Conservation (phyloP, 2,329 filamentous ascomycete genomes). For the Colletotrichum chrysophilum region DNA sequence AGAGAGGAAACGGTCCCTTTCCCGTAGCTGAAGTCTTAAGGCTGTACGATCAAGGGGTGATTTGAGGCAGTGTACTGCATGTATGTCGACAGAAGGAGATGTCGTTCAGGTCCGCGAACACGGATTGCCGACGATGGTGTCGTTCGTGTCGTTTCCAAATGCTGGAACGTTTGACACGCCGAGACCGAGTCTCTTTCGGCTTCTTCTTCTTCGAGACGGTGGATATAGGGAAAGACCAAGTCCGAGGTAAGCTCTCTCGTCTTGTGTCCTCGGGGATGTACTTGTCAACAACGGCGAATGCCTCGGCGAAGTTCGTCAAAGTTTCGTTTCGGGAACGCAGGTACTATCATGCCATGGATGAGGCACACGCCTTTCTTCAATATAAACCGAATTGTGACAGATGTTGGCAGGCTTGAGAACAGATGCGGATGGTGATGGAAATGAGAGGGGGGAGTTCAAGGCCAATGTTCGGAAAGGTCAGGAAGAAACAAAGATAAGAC, state of each 20-base stretch:
- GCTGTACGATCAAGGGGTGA: constrained; percentile 10
- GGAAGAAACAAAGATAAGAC: constrained; percentile 31
- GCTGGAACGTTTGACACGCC: neutral
- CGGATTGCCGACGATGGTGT: constrained; percentile 7
- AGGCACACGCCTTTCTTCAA: constrained; percentile 7
- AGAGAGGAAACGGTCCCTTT: constrained; percentile 16
- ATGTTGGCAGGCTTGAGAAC: neutral
- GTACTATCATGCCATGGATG: constrained; percentile 18
- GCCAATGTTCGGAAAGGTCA: constrained; percentile 20
- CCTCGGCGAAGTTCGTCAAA: constrained; percentile 14
- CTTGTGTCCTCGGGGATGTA: constrained; percentile 18
- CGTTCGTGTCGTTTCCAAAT: neutral
- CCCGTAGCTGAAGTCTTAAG: neutral
- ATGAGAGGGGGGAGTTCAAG: constrained; percentile 5
- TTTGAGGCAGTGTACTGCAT: neutral
- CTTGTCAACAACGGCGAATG: neutral
- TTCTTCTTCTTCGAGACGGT: constrained; percentile 7
- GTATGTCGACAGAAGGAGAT: constrained; percentile 3
- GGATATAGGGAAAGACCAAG: constrained; percentile 19
- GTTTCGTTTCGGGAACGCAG: constrained; percentile 26
- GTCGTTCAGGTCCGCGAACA: neutral
- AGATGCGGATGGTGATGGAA: neutral
- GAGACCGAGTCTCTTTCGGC: neutral
- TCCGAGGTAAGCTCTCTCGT: constrained; percentile 24
- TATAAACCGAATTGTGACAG: constrained; percentile 12